Percentiles rank a stretch among this genome's conserved stretches.
Evolutionary conservation across 2,329 filamentous ascomycete genomes (phyloP).

Genomic region (Diaporthe aspalathi): DNA sequence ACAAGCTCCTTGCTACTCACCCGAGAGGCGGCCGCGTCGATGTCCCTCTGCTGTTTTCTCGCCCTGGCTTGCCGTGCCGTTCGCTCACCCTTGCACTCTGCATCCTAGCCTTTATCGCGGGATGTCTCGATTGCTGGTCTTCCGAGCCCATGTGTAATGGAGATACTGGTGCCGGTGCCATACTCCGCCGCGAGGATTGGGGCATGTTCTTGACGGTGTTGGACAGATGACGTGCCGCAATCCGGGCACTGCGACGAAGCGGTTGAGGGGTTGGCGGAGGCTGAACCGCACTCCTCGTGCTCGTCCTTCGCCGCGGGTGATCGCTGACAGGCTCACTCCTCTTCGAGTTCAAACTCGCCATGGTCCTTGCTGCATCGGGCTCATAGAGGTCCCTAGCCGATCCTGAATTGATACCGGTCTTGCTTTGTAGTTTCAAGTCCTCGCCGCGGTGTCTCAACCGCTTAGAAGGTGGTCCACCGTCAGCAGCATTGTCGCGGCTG

Average conservation of each 20-base stretch:
- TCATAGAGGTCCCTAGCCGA: neutral
- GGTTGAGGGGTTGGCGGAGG: neutral
- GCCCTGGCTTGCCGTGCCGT: neutral
- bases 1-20: conserved; percentile 1
- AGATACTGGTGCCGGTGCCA: neutral
- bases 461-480: conserved; percentile 1
- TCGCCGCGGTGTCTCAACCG: neutral
- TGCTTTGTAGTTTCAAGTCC: neutral
- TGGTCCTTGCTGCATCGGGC: conserved; percentile 2
- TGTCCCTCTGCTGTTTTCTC: neutral
- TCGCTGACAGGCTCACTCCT: conserved; percentile 6
- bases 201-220: neutral
- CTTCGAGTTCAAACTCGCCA: neutral
- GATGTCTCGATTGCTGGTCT: neutral
- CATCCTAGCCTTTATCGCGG: neutral
- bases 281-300: neutral
- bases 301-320: conserved; percentile 3
- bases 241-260: conserved; percentile 21
- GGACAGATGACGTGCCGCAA: conserved; percentile 1
- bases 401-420: neutral
- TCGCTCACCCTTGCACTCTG: neutral
- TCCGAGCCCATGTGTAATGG: neutral
- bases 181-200: conserved; percentile 1
- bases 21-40: neutral
- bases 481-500: no score